Evolutionary conservation across 2,329 filamentous ascomycete genomes (phyloP).

Genomic region (Xylariaceae sp.): DNA sequence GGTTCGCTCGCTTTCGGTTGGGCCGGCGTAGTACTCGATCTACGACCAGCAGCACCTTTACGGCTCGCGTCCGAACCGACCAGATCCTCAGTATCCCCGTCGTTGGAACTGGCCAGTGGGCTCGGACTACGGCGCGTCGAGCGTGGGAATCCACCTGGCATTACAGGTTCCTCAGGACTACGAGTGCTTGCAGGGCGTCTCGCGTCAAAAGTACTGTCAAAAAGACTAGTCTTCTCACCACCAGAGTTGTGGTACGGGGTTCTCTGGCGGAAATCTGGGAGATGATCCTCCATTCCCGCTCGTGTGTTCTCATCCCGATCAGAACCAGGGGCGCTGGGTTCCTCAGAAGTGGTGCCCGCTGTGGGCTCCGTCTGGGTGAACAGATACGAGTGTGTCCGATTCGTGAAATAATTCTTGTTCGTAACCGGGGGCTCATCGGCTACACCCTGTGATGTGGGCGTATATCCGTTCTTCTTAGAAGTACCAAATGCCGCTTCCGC

Average conservation of each 20-base stretch:
- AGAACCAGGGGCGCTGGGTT: conserved; percentile 24
- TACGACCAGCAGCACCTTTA: conserved; percentile 10
- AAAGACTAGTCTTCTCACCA: conserved; percentile 56
- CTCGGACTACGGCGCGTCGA: conserved; percentile 28
- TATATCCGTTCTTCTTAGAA: conserved; percentile 43
- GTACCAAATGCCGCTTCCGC: conserved; percentile 51
- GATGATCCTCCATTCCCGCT: conserved; percentile 42
- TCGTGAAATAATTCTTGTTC: conserved; percentile 47
- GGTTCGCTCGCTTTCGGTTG: conserved; percentile 23
- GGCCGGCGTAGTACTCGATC: conserved; percentile 8
- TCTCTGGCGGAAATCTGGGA: conserved; percentile 47
- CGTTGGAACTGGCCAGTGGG: conserved; percentile 27
- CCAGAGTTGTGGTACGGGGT: conserved; percentile 52
- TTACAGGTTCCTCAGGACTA: conserved; percentile 29
- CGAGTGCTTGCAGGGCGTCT: conserved; percentile 44
- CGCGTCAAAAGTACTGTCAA: conserved; percentile 42
- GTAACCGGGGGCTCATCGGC: conserved; percentile 50
- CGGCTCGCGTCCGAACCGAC: conserved; percentile 15
- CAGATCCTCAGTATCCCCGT: conserved; percentile 27
- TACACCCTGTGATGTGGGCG: conserved; percentile 42
- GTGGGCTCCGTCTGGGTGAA: conserved; percentile 28
- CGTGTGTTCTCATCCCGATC: conserved; percentile 41
- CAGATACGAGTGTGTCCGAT: conserved; percentile 27
- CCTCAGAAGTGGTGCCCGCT: conserved; percentile 17
- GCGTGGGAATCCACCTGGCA: conserved; percentile 28